Base-by-base conservation (phyloP, 805 yeast species). In the Metschnikowia corniflorae region DNA sequence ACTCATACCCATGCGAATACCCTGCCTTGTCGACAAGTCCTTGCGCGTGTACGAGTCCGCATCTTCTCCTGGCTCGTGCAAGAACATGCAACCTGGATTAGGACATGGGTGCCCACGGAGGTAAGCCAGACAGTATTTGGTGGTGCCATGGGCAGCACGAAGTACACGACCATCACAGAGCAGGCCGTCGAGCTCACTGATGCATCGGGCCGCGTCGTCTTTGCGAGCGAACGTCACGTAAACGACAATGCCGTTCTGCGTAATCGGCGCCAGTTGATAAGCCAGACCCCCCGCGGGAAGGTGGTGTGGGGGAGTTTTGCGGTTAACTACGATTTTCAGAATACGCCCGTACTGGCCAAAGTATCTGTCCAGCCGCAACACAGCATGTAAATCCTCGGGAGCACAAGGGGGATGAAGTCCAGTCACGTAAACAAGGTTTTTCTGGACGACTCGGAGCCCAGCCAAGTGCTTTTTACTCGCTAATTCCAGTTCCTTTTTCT, bases 11-110 rank as follows among this genome's bases (percentile, higher is more conserved):
- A 77, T 76, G 52, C 75, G 78, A 46, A 77, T 70, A 50, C 80
- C 78, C 48, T 78, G 80, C 57, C 85, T 82, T 3, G 93, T 84
- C 5, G 88, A 79, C 53, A 86, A 70, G 54, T 86, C 94, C 55
- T 86, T 88, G 61, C 96, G 80, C 18, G 95, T 86, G 64, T 86
- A 91, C 8, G 95, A 84, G 54, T 93, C 98, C 2, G 97, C 97
- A 61, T 93, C 98, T 68, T 93, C 99, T 41, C 99, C 98, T 6
- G 98, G 98, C 63, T 93, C 98, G 60, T 93, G 99, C 53, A 93
- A 72, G 55, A 93, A 93, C 98, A 93, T 93, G 73, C 99, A 93
- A 56, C 88, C 87, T 44, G 97, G 97, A 63, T 93, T 93, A 42
- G 96, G 98, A 65, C 99, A 93, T 7, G 93, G 82, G 58, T 86